Evolutionary conservation across 2,329 filamentous ascomycete genomes (phyloP), one percentile per base, ranked within the genome.

Genomic region (Bipolaris cookei): DNA sequence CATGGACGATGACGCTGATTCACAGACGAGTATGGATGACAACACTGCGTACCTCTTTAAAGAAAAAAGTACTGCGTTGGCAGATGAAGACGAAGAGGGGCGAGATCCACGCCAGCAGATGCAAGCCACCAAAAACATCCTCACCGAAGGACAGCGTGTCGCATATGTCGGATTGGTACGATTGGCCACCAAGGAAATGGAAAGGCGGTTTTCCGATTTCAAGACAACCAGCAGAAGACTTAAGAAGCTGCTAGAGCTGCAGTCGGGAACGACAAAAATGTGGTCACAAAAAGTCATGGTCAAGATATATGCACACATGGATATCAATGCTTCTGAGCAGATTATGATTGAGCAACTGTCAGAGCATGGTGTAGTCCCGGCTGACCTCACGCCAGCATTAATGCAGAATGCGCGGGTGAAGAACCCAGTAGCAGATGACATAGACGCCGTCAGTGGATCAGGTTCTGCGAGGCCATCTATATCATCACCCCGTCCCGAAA

Each of bases 281-380:
- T 99, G 94, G 94, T 88, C 90, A 54, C 95, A 99, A 76, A 96
- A 96, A 80, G 96, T 97, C 84, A 99, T 99, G 93, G 87, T 97
- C 58, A 87, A 94, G 21, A 76, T 99, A 11, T 99, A 98, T 75
- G 82, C 87, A 11, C 95, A 99, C 77, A 99, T 99, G 95, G 95
- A 99, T 58, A 96, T 99, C 69, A 92, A 88, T 70, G 82, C 89
- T 20, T 88, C 86, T 13, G 95, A 99, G 77, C 95, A 99, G 80
- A 83, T 99, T 75, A 99, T 99, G 95, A 97, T 99, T 65, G 95
- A 99, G 79, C 95, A 99, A 77, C 82, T 99, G 56, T 89, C 91
- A 11, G 90, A 95, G 56, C 95, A 99, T 77, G 95, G 94, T 4
- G 92, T 99, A 6, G 83, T 92, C 60, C 89, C 95, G 0, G 81